These are phyloP conservation scores for Venturia asperata DNA, from an alignment of 2,329 filamentous ascomycete species.

Conservation along the genomic window DNA sequence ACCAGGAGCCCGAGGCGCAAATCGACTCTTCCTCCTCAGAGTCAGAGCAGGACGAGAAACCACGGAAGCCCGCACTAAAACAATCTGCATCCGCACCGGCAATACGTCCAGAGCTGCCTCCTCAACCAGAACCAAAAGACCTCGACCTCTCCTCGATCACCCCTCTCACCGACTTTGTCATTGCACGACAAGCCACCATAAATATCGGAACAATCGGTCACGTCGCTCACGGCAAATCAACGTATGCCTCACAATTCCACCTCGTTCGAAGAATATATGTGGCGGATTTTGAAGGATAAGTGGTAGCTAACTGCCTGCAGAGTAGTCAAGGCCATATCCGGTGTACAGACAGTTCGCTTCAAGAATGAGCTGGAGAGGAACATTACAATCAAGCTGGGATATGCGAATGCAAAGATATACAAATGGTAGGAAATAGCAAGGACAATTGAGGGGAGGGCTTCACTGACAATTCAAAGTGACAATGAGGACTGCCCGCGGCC, in stretches of 20 bases:
- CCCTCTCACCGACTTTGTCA: slow-evolving; percentile 91
- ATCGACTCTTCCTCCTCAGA: slow-evolving; percentile 40
- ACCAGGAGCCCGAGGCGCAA: background rate
- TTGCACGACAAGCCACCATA: slow-evolving; percentile 94
- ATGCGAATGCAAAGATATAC: slow-evolving; percentile 99
- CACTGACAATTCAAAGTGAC: slow-evolving; percentile 41
- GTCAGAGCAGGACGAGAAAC: slow-evolving; percentile 67
- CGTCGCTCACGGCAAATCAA: slow-evolving; percentile 98
- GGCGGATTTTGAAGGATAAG: too few relatives aligned
- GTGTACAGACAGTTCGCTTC: slow-evolving; percentile 97
- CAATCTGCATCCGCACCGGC: slow-evolving; percentile 55
- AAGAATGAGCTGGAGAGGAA: slow-evolving; percentile 99
- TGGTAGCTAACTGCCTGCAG: background rate
- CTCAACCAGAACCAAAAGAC: slow-evolving; percentile 86
- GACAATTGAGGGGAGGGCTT: background rate
- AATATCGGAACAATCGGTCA: slow-evolving; percentile 98
- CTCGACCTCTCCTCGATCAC: slow-evolving; percentile 74
- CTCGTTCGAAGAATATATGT: too few relatives aligned
- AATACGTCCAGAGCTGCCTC: slow-evolving; percentile 62
- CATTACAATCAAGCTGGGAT: slow-evolving; percentile 99
- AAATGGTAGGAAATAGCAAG: slow-evolving; percentile 53
- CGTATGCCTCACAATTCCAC: slow-evolving; percentile 30
- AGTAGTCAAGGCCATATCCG: slow-evolving; percentile 97
- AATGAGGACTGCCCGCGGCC: slow-evolving; percentile 84
- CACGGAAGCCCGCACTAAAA: slow-evolving; percentile 81